Evolutionary conservation across 352 stramenopile genomes (phyloP).

Genomic region (Phytophthora sojae): DNA sequence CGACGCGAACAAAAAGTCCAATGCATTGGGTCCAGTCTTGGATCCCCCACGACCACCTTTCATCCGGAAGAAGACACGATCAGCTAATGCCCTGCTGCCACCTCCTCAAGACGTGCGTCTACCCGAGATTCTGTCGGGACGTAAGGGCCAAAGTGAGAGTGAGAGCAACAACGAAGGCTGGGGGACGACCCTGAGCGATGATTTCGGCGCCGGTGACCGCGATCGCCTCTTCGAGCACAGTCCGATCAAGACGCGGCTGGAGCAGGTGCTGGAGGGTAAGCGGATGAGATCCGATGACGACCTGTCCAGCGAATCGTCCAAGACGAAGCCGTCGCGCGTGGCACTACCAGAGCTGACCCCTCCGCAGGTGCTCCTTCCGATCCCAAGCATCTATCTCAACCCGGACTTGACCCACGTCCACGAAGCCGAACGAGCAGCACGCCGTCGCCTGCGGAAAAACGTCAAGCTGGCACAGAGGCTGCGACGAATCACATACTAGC

Average conservation of each 20-base stretch:
- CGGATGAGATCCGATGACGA: constrained; percentile 20
- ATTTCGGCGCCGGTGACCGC: constrained; percentile 6
- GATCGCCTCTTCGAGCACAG: constrained; percentile 24
- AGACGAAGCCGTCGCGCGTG: constrained; percentile 24
- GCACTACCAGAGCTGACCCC: constrained; percentile 33
- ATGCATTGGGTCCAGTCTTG: neutral
- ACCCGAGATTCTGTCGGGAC: constrained; percentile 14
- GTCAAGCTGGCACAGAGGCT: constrained; percentile 41
- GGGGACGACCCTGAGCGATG: constrained; percentile 7
- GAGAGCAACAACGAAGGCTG: constrained; percentile 24
- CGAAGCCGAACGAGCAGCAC: neutral
- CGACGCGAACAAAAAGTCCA: constrained; percentile 10
- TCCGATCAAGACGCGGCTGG: constrained; percentile 27
- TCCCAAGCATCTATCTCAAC: constrained; percentile 46
- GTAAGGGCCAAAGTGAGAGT: constrained; percentile 11
- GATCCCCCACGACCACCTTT: constrained; percentile 21
- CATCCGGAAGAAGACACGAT: constrained; percentile 22
- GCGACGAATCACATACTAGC: constrained; percentile 51
- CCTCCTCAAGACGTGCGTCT: constrained; percentile 20
- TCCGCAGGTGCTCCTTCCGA: constrained; percentile 41
- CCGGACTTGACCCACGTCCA: neutral
- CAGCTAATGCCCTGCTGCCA: constrained; percentile 13
- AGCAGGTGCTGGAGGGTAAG: constrained; percentile 28
- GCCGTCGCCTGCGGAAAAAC: constrained; percentile 30
- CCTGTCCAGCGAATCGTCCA: constrained; percentile 18